Evolutionary conservation across 345 rosid genomes (phyloP), one percentile per base, ranked within the genome.

Genomic region (Eucalyptus decipiens): DNA sequence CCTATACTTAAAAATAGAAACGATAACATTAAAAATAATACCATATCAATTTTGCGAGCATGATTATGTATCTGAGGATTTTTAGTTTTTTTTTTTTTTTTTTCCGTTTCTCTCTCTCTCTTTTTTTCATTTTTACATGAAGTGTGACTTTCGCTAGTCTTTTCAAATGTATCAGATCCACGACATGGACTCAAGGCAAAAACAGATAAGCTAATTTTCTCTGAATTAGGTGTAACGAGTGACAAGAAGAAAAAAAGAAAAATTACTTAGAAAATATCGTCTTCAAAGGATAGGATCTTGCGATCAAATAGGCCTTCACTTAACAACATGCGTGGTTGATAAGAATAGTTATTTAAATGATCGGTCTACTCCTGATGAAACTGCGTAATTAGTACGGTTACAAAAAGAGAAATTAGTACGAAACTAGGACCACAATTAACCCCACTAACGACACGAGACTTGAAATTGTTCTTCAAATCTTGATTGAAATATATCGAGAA

Each of bases 31-130:
- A 60, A 69, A 18, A 16, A 65, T 65, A 16, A 65, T 32, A n/a
- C 10, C 18, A n/a, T 65, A n/a, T 15, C 5, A 6, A n/a, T 65
- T 65, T 65, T 3, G 1, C 21, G 3, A 17, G 11, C 5, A n/a
- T 2, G n/a, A n/a, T 65, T 65, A n/a, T 26, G 76, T 67, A 67
- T 32, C 0, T 8, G 80, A 67, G 80, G 80, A 67, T 67, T 67
- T 67, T 52, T 52, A 51, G 52, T 50, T 51, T 50, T 51, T 51
- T 50, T 51, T 7, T 43, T 43, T 43, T 7, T 16, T 52, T 52
- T 19, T 3, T 51, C 0, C 8, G 8, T 17, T 3, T 51, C 4
- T 19, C 9, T 52, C 5, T 19, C 24, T 12, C 2, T 60, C 14
- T 4, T 2, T 13, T 28, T 14, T 2, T 15, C 4, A 2, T 7